Base-by-base conservation (phyloP, 495 filamentous ascomycete genomes). In the Penicillium soppii region DNA sequence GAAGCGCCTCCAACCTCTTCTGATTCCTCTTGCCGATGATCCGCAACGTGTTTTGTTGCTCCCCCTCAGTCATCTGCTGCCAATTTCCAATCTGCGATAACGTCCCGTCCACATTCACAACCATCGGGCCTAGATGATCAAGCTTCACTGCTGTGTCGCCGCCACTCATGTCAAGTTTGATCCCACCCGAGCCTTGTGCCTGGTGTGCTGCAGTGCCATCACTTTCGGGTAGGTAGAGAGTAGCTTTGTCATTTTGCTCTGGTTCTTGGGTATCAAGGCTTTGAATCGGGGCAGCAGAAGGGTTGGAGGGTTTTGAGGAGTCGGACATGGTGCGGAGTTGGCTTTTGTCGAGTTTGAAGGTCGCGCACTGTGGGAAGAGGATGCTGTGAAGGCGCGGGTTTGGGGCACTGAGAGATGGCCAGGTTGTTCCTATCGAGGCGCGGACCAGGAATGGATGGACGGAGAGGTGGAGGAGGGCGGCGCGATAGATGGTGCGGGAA, bases 1-100 rank as follows among this genome's bases (percentile, higher is more conserved):
- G 75, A 61, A 89, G 59, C 19, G 69, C 73, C n/a, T 74, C 79
- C 57, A 85, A 51, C 8, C 85, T 63, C 64, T 75, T 53, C 68
- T 84, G 75, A 66, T 89, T 89, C 61, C 84, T 66, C 76, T 80
- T 82, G 27, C 79, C 77, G 53, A 89, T 54, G 16, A 88, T 66
- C 29, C 84, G 72, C 58, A 88, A 46, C 37, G 84, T 85, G 62
- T 80, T 85, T 54, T 76, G 60, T 53, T 73, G 70, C 69, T 88
- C 84, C 20, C 80, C 75, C 15, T 79, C 83, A 10, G 76, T 70
- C 85, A 89, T 86, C 56, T 82, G 69, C 23, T 65, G 70, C 85
- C 85, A 89, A 67, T 89, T 89, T 48, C 75, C 58, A 52, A 89
- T 84, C 16, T 83, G 79, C 56, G 81, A 79, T 27, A 87, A 61